phyloP scores from a whole-genome alignment of 2,329 filamentous ascomycete genomes.

The Talaromyces piceae region DNA sequence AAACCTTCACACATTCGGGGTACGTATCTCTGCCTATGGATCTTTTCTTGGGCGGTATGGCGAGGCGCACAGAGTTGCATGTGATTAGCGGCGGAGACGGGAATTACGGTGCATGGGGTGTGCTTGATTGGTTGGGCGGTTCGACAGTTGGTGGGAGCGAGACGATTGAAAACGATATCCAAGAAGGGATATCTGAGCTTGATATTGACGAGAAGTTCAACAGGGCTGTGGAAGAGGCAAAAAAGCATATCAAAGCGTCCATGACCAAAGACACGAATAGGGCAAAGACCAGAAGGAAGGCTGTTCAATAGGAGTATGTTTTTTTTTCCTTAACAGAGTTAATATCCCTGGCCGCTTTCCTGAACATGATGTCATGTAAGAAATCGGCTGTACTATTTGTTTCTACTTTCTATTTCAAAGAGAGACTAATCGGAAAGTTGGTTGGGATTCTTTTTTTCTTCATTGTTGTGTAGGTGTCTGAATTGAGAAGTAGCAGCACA shows the following conservation, averaged over 20 bases:
- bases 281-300: slow-evolving; percentile 8
- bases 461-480: slow-evolving; percentile 8
- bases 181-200: slow-evolving; percentile 31
- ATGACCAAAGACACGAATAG: slow-evolving; percentile 8
- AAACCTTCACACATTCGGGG: slow-evolving; percentile 53
- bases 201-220: slow-evolving; percentile 26
- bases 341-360: neutral
- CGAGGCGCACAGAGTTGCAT: slow-evolving; percentile 50
- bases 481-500: slow-evolving; percentile 18
- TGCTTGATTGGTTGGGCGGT: slow-evolving; percentile 39
- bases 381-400: neutral
- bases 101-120: slow-evolving; percentile 40
- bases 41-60: slow-evolving; percentile 53
- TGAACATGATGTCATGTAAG: slow-evolving; percentile 1
- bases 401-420: too few species aligned
- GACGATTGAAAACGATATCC: slow-evolving; percentile 42
- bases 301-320: too few species aligned
- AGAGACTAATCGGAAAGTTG: slow-evolving; percentile 8
- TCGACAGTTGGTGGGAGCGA: slow-evolving; percentile 32
- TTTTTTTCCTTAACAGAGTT: neutral
- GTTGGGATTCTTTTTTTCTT: slow-evolving; percentile 10
- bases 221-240: slow-evolving; percentile 24
- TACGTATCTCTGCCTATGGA: slow-evolving; percentile 52
- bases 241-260: slow-evolving; percentile 18
- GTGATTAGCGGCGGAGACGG: slow-evolving; percentile 40